These are phyloP conservation scores for Fomitopsis betulina DNA, from an alignment of 1,284 basidiomycete genomes.

Conservation along the genomic window DNA sequence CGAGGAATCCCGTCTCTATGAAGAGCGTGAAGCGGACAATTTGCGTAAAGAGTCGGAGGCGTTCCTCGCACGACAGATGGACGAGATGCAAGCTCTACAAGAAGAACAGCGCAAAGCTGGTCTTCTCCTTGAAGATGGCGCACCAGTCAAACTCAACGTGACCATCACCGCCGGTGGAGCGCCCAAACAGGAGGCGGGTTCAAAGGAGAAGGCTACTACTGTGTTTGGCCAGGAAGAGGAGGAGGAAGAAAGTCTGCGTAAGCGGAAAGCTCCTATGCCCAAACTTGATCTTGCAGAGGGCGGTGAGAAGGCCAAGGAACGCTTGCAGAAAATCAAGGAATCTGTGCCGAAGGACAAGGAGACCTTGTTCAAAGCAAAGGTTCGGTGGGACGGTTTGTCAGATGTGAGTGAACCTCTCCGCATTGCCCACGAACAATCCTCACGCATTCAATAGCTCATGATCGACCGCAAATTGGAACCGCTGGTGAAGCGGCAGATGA, in stretches of 20 bases:
- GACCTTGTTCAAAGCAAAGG: slow-evolving; percentile 70
- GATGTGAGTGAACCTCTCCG: slow-evolving; percentile 55
- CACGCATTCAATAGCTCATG: slow-evolving; percentile 43
- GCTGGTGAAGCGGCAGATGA: slow-evolving; percentile 74
- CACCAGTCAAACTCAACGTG: slow-evolving; percentile 80
- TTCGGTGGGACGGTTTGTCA: slow-evolving; percentile 82
- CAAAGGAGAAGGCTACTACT: slow-evolving; percentile 46
- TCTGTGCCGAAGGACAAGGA: slow-evolving; percentile 72
- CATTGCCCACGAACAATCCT: slow-evolving; percentile 1
- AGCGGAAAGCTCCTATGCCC: slow-evolving; percentile 76
- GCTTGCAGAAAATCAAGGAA: slow-evolving; percentile 68
- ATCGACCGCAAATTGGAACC: slow-evolving; percentile 81
- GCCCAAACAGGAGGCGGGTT: slow-evolving; percentile 41
- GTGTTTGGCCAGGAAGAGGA: slow-evolving; percentile 75
- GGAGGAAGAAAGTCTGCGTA: slow-evolving; percentile 70
- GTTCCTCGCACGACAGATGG: slow-evolving; percentile 86
- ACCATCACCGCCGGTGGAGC: slow-evolving; percentile 46
- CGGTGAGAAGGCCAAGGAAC: slow-evolving; percentile 71
- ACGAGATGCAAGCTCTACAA: slow-evolving; percentile 83
- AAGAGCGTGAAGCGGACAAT: slow-evolving; percentile 81
- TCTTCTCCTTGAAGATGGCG: slow-evolving; percentile 85
- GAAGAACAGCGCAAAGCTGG: slow-evolving; percentile 86
- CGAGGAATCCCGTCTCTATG: slow-evolving; percentile 74
- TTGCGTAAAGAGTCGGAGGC: slow-evolving; percentile 82
- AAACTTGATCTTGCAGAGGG: slow-evolving; percentile 84